Evolutionary conservation across 1,284 basidiomycete species (phyloP), one percentile per base, ranked within the genome.

Genomic region (Ganoderma multipileum): DNA sequence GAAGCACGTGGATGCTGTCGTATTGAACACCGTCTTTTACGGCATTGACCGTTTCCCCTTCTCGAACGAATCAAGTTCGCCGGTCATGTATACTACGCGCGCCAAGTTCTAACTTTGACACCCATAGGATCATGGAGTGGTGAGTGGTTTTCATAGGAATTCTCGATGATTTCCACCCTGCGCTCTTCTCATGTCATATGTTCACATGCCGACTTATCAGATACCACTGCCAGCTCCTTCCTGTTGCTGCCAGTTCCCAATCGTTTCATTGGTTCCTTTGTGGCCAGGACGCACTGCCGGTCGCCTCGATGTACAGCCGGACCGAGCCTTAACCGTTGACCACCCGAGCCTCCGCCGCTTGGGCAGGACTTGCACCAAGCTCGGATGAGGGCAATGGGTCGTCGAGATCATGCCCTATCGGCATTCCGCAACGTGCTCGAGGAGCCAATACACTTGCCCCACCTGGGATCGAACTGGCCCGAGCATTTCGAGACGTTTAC

Each of bases 301-400:
- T 41, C 28, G 20, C 54, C 62, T 66, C 69, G 65, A 68, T 67
- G 50, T 39, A 65, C 64, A 61, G 67, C 61, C 72, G 70, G 64
- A 69, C 77, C 77, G 77, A 79, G 70, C 55, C 77, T 76, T 73
- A 74, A 73, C 77, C 77, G 77, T 74, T 54, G 62, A 62, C 73
- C 50, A 52, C 71, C 77, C 76, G 76, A 77, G 70, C 67, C 76
- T 75, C 73, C 74, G 50, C 76, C 77, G 77, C 59, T 65, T 50
- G 65, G 52, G 55, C 66, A 63, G 41, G 54, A 57, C 50, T 63
- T 20, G 71, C 69, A 30, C 72, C 68, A 70, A 72, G 66, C 61
- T 70, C 72, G 68, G 67, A 57, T 63, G 36, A 55, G 11, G 59
- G 54, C 58, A 47, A 41, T 54, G 38, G 18, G 55, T n/a, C 54